Percentiles rank a stretch among this genome's conserved stretches.
Evolutionary conservation across 441 rosid species (phyloP).

Genomic region (Capsella rubella): DNA sequence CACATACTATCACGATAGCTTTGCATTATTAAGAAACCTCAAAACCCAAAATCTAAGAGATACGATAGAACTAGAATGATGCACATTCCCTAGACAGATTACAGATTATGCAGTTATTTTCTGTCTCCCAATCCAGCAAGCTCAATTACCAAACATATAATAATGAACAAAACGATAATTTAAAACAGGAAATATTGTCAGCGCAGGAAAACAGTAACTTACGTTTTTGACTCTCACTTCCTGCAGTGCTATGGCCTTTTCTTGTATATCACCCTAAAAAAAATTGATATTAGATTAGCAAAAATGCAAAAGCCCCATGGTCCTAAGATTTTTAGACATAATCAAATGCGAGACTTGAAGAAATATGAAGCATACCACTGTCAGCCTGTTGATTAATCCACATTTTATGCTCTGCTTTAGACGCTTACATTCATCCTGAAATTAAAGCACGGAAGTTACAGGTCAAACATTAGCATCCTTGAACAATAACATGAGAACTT

Average conservation of each 20-base stretch:
- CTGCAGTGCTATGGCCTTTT: constrained; percentile 87
- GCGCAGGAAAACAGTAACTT: constrained; percentile 46
- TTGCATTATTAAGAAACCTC: constrained; percentile 13
- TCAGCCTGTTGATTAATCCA: constrained; percentile 82
- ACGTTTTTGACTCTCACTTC: constrained; percentile 93
- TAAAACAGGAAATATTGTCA: background rate
- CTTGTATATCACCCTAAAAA: constrained; percentile 89
- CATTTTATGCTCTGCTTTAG: constrained; percentile 96
- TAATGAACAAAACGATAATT: constrained; percentile 7
- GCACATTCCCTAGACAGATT: constrained; percentile 18
- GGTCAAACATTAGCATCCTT: constrained; percentile 28
- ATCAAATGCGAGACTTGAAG: constrained; percentile 16
- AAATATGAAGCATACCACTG: constrained; percentile 66
- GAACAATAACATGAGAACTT: constrained; percentile 9
- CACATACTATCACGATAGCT: background rate
- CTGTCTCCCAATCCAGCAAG: constrained; percentile 1
- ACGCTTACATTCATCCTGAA: constrained; percentile 97
- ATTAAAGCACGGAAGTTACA: constrained; percentile 23
- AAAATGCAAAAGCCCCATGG: constrained; percentile 5
- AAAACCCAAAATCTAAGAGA: constrained; percentile 16
- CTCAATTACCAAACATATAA: constrained; percentile 23
- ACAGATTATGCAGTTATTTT: constrained; percentile 16
- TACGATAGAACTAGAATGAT: constrained; percentile 26
- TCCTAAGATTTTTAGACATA: constrained; percentile 9
- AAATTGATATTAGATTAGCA: constrained; percentile 44